Conservation (phyloP, 2,329 filamentous ascomycete species). For the Fusarium buharicum region DNA sequence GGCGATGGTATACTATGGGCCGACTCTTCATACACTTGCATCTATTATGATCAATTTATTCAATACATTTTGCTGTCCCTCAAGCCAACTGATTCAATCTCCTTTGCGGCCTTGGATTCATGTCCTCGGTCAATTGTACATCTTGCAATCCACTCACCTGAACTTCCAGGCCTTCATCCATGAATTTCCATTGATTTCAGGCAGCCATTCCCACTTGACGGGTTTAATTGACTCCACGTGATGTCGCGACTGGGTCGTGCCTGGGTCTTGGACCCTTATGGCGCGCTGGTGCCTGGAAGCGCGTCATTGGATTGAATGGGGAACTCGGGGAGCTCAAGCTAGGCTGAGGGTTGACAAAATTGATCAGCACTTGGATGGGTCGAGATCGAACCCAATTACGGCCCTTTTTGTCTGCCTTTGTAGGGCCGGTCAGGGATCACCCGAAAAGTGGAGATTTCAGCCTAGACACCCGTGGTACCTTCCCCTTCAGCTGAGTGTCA, state of each 20-base stretch:
- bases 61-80: not conserved
- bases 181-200: slow-evolving; percentile 25
- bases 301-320: slow-evolving; percentile 18
- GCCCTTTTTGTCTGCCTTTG: slow-evolving; percentile 8
- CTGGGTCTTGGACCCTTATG: slow-evolving; percentile 4
- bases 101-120: not conserved
- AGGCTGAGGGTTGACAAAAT: slow-evolving; percentile 21
- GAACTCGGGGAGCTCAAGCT: not conserved
- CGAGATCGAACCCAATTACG: not conserved
- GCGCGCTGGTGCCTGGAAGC: slow-evolving; percentile 44
- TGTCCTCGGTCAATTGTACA: too few species aligned
- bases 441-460: slow-evolving; percentile 34
- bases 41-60: not conserved
- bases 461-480: slow-evolving; percentile 28
- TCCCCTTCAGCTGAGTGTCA: slow-evolving; percentile 28
- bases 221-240: slow-evolving; percentile 39
- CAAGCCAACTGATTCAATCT: not conserved
- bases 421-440: slow-evolving; percentile 1
- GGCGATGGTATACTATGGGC: too few species aligned
- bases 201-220: slow-evolving; percentile 26
- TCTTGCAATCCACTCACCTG: not conserved
- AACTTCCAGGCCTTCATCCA: slow-evolving; percentile 4
- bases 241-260: slow-evolving; percentile 43
- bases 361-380: not conserved
- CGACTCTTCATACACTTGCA: not conserved